These are phyloP conservation scores for Irpex sp. DNA, from an alignment of 1,284 basidiomycete genomes.

Conservation along the genomic window DNA sequence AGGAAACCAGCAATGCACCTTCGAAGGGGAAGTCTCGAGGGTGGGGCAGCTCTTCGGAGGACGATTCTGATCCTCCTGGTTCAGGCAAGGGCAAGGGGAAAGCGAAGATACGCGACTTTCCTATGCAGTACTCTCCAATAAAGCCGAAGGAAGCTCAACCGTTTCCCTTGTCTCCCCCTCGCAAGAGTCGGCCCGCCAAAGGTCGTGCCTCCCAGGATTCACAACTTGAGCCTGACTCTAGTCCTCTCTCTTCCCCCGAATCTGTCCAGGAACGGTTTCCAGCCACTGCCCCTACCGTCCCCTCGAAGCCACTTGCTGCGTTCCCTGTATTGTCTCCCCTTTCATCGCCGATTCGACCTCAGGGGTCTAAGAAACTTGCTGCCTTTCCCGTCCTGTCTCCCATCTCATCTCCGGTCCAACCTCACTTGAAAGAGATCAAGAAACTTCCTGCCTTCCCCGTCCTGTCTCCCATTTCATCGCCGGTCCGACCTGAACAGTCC, in stretches of 20 bases:
- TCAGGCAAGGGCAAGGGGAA: not conserved
- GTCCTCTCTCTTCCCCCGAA: not conserved
- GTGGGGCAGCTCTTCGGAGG: not conserved
- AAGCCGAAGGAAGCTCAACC: not conserved
- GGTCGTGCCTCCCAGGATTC: not conserved
- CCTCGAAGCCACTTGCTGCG: not conserved
- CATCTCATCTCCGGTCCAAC: not conserved
- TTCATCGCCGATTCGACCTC: not conserved
- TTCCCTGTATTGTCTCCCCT: slow-evolving; percentile 13
- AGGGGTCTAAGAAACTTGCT: not conserved
- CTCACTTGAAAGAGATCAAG: not conserved
- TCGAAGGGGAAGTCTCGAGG: not conserved
- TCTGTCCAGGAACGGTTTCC: not conserved
- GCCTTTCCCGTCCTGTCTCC: slow-evolving; percentile 2
- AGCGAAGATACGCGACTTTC: not conserved
- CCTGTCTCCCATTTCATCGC: not conserved
- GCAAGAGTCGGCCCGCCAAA: not conserved
- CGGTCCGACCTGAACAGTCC: not conserved
- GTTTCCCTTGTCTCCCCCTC: not conserved
- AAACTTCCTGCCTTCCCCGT: not conserved
- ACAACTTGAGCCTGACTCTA: too few species aligned
- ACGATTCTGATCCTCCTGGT: not conserved
- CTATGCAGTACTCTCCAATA: not conserved
- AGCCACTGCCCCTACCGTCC: not conserved
- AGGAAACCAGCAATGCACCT: slow-evolving; percentile 16